These are phyloP conservation scores for Penicillium sp. DNA, from an alignment of 2,329 filamentous ascomycete genomes.

Conservation along the genomic window DNA sequence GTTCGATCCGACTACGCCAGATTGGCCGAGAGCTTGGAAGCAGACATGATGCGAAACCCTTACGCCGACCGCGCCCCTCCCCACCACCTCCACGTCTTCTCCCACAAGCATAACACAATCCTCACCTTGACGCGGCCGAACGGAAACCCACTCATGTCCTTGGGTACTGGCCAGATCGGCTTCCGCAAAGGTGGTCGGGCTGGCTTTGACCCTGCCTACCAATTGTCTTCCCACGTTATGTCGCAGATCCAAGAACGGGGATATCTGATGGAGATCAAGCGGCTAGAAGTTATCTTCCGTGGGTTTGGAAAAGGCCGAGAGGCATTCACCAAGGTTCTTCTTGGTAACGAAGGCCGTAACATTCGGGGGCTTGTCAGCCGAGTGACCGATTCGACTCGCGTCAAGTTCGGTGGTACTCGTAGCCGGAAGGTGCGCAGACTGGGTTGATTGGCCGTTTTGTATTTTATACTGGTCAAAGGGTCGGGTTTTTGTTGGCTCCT, in stretches of 20 bases:
- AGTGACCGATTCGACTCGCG: conserved; percentile 79
- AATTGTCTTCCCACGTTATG: conserved; percentile 79
- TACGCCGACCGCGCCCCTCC: conserved; percentile 48
- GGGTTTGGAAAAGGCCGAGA: conserved; percentile 87
- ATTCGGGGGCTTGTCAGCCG: conserved; percentile 72
- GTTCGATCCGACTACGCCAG: conserved; percentile 31
- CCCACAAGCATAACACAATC: conserved; percentile 92
- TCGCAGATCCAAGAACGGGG: conserved; percentile 80
- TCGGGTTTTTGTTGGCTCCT: conserved; percentile 1
- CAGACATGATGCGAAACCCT: conserved; percentile 35
- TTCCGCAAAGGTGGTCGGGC: conserved; percentile 79
- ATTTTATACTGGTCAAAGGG: not conserved
- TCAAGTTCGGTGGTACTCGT: conserved; percentile 95
- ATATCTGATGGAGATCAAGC: conserved; percentile 70
- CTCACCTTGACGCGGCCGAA: conserved; percentile 84
- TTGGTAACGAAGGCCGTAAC: conserved; percentile 78
- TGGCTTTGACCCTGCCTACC: conserved; percentile 88
- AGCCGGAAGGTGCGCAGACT: conserved; percentile 81
- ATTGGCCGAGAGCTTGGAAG: conserved; percentile 35
- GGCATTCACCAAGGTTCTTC: conserved; percentile 81
- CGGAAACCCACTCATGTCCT: conserved; percentile 72
- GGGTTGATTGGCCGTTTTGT: conserved; percentile 46
- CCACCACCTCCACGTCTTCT: conserved; percentile 83
- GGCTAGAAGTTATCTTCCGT: conserved; percentile 75
- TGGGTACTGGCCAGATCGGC: conserved; percentile 85